A percentile compares a stretch with the other conserved stretches of the same genome.
Conservation (phyloP, 768 basidiomycete species). For the Postia placenta region DNA sequence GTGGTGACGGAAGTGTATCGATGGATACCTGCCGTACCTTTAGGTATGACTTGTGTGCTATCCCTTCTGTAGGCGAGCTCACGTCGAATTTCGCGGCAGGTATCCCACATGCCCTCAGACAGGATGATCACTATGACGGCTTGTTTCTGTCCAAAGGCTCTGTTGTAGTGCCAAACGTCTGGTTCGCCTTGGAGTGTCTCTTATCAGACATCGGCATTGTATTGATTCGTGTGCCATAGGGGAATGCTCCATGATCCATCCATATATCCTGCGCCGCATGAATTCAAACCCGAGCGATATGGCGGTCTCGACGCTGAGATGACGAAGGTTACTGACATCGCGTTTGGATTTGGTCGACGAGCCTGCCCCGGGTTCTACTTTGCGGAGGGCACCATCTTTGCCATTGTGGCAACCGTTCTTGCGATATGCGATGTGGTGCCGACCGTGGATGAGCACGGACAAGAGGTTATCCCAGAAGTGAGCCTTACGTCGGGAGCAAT, state of each 20-base stretch:
- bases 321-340: slow-evolving; percentile 12
- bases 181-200: slow-evolving; percentile 11
- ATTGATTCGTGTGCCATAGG: not conserved
- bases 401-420: slow-evolving; percentile 3
- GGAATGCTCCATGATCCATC: slow-evolving; percentile 25
- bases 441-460: slow-evolving; percentile 1
- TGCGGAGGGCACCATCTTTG: slow-evolving; percentile 6
- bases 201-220: not conserved
- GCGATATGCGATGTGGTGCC: slow-evolving; percentile 3
- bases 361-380: no score
- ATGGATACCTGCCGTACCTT: slow-evolving; percentile 33
- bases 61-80: no score
- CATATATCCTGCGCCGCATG: slow-evolving; percentile 26
- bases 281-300: slow-evolving; percentile 29
- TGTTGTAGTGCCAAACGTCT: slow-evolving; percentile 35
- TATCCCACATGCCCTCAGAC: slow-evolving; percentile 32
- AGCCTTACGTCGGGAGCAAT: not conserved
- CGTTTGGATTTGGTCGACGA: slow-evolving; percentile 33
- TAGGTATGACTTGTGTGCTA: not conserved
- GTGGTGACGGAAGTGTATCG: slow-evolving; percentile 43
- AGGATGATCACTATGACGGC: slow-evolving; percentile 37
- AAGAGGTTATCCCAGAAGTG: not conserved
- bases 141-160: slow-evolving; percentile 36
- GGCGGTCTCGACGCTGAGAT: slow-evolving; percentile 17
- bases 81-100: slow-evolving; percentile 7